Conservation (phyloP, 441 rosid species). For the Aquilaria agallochum region DNA sequence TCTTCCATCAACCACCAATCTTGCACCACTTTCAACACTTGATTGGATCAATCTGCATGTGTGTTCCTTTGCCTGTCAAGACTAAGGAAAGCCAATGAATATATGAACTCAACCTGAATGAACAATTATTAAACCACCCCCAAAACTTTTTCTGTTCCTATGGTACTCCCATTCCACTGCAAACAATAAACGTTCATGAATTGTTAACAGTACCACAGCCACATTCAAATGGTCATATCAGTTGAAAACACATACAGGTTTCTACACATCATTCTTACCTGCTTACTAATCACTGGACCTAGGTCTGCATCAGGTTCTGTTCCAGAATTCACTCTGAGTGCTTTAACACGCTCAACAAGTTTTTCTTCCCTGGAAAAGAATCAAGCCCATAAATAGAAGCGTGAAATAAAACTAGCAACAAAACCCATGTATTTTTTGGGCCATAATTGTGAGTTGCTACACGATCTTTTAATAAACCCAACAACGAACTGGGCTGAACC, state of each 20-base stretch:
- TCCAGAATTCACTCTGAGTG: slow-evolving; percentile 53
- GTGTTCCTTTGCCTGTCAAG: slow-evolving; percentile 38
- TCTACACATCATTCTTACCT: slow-evolving; percentile 19
- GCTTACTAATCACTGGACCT: slow-evolving; percentile 58
- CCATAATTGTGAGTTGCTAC: not conserved
- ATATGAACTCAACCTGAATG: too few relatives aligned
- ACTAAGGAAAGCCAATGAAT: not conserved
- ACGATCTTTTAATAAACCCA: too few relatives aligned
- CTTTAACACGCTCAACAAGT: slow-evolving; percentile 42
- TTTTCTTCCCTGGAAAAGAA: slow-evolving; percentile 38
- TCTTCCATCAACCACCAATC: slow-evolving; percentile 41
- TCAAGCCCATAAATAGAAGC: not conserved
- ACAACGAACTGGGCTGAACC: too few relatives aligned
- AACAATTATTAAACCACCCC: too few relatives aligned
- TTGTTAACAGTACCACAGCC: not conserved
- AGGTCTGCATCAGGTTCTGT: slow-evolving; percentile 45
- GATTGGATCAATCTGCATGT: slow-evolving; percentile 36
- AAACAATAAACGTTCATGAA: slow-evolving; percentile 2
- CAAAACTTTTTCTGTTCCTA: too few relatives aligned
- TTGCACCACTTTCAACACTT: slow-evolving; percentile 34
- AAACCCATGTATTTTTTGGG: not conserved
- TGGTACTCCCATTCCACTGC: not conserved
- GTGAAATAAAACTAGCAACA: not conserved
- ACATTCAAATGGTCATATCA: slow-evolving; percentile 1
- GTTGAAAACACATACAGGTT: not conserved